phyloP scores from a whole-genome alignment of 352 stramenopile species.

The Phytopythium ostracodes region DNA sequence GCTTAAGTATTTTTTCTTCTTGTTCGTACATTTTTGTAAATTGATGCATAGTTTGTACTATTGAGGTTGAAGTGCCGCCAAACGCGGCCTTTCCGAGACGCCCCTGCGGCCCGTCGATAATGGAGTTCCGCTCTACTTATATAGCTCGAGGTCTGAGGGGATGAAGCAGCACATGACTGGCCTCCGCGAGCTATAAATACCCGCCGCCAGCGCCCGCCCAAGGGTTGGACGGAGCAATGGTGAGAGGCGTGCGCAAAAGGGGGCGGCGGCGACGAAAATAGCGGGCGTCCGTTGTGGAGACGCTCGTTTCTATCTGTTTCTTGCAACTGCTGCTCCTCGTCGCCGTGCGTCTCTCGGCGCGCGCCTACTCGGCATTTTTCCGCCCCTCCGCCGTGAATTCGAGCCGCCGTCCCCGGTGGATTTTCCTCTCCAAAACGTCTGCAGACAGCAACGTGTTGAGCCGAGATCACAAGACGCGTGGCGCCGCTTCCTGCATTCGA shows the following conservation, averaged over 20 bases:
- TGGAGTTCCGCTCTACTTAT: background rate
- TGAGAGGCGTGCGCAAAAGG: background rate
- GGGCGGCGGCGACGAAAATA: background rate
- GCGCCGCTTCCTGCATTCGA: background rate
- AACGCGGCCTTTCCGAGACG: no score
- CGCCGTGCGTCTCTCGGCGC: background rate
- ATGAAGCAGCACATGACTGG: background rate
- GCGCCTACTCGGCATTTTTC: slow-evolving; percentile 4
- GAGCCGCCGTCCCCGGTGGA: background rate
- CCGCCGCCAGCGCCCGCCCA: background rate
- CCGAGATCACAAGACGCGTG: background rate
- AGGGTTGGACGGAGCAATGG: background rate
- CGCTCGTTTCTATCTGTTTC: background rate
- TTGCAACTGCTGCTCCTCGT: background rate
- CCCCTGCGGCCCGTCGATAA: no score
- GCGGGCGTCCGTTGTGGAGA: background rate
- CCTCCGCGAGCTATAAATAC: background rate
- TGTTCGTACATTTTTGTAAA: background rate
- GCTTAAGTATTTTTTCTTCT: background rate
- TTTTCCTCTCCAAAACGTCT: background rate
- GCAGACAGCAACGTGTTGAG: background rate
- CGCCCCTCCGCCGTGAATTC: background rate
- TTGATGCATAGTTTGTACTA: background rate
- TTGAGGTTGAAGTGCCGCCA: background rate
- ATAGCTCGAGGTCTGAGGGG: background rate